These are phyloP conservation scores for Chrysanthemum makinoi DNA, from an alignment of 129 eudicot species.

Conservation along the genomic window DNA sequence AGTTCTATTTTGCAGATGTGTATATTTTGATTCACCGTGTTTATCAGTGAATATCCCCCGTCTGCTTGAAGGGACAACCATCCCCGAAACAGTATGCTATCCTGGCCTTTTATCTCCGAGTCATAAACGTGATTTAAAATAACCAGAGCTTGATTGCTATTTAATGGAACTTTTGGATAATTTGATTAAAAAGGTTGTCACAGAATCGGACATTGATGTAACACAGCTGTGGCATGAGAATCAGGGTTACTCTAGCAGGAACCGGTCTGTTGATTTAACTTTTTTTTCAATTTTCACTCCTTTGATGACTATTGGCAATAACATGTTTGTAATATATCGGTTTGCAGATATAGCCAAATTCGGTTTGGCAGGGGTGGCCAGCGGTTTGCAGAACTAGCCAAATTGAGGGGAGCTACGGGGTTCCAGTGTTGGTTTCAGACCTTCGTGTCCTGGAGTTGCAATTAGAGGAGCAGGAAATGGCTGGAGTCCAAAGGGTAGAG, in stretches of 20 bases:
- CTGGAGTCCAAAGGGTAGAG: constrained; percentile 18
- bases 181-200: constrained; percentile 6
- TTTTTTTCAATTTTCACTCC: too few species aligned
- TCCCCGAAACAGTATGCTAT: constrained; percentile 44
- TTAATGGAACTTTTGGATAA: not conserved
- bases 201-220: constrained; percentile 9
- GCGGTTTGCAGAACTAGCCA: too few species aligned
- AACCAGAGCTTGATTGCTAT: not conserved
- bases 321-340: not conserved
- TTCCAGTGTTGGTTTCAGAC: not conserved
- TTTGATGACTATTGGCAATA: not conserved
- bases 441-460: not conserved
- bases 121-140: not conserved
- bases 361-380: too few species aligned
- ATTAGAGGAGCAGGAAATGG: constrained; percentile 18
- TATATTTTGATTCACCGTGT: constrained; percentile 31
- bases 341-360: constrained; percentile 14
- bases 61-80: constrained; percentile 37
- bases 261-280: not conserved
- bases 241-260: constrained; percentile 1
- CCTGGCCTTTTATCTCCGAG: not conserved
- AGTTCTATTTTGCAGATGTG: constrained; percentile 33
- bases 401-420: not conserved
- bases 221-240: constrained; percentile 24
- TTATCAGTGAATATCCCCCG: constrained; percentile 26